phyloP scores from a whole-genome alignment of 345 rosid genomes.

The Nasturtium officinale region DNA sequence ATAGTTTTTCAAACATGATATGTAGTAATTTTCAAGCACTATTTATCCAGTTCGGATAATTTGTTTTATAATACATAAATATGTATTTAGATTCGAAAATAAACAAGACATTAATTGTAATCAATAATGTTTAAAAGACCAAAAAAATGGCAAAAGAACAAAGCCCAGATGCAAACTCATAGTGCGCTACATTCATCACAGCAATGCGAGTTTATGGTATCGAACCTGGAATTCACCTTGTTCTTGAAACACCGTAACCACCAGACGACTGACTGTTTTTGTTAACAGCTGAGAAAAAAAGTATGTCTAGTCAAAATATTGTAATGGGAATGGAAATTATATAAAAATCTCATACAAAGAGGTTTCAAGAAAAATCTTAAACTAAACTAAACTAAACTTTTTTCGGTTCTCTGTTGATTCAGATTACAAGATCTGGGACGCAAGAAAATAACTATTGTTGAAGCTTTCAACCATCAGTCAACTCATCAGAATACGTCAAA shows the following conservation, averaged over 20 bases:
- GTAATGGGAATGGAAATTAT: background rate
- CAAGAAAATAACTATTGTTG: background rate
- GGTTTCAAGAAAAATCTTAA: background rate
- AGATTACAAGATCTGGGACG: background rate
- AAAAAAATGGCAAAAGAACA: background rate
- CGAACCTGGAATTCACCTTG: background rate
- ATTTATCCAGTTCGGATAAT: background rate
- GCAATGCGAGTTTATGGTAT: background rate
- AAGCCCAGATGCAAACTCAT: constrained; percentile 11
- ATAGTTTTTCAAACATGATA: background rate
- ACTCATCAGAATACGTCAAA: background rate
- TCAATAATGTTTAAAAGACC: background rate
- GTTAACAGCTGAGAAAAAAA: background rate
- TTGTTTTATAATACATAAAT: background rate
- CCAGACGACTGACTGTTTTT: background rate
- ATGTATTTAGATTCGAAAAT: background rate
- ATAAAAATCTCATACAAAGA: background rate
- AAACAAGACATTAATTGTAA: background rate
- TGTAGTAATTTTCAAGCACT: background rate
- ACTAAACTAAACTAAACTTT: background rate
- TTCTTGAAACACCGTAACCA: background rate
- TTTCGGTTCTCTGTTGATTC: background rate
- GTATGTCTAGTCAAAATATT: background rate
- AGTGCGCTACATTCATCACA: background rate
- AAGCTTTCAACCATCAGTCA: background rate